These are phyloP conservation scores for Trichoderma sp. DNA, from an alignment of 2,329 filamentous ascomycete genomes.

Conservation along the genomic window DNA sequence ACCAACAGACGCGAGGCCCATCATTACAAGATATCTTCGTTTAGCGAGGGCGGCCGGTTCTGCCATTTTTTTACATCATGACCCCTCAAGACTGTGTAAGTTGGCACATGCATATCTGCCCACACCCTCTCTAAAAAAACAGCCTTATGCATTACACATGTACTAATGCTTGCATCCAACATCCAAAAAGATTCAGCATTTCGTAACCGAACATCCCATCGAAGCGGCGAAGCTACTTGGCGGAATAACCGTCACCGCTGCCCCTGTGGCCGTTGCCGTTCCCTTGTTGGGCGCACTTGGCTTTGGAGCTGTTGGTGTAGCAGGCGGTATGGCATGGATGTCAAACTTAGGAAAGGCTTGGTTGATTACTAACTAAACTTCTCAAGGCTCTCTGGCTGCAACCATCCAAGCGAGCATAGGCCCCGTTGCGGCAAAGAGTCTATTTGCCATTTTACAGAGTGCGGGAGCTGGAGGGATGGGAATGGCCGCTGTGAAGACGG, in stretches of 20 bases:
- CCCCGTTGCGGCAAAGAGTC: conserved; percentile 23
- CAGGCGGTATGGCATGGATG: neutral
- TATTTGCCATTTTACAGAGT: conserved; percentile 33
- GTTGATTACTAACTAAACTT: neutral
- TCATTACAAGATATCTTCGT: neutral
- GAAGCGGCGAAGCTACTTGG: neutral
- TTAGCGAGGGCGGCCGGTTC: neutral
- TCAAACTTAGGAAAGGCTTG: neutral
- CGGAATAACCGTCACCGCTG: neutral
- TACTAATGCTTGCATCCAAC: neutral
- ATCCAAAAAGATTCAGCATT: neutral
- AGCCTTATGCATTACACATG: conserved; percentile 2
- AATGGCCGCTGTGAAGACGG: conserved; percentile 20
- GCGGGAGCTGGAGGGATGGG: conserved; percentile 30
- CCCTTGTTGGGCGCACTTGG: conserved; percentile 3
- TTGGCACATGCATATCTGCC: neutral
- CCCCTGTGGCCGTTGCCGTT: neutral
- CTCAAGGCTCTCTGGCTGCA: neutral
- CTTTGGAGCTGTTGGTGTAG: neutral
- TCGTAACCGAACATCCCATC: neutral
- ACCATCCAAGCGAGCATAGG: conserved; percentile 21
- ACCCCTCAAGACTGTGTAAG: conserved; percentile 5
- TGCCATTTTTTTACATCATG: neutral
- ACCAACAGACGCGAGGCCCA: neutral
- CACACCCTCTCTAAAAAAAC: neutral